Base-by-base conservation (phyloP, 2,329 filamentous ascomycete species). In the Diplodia intermedia region DNA sequence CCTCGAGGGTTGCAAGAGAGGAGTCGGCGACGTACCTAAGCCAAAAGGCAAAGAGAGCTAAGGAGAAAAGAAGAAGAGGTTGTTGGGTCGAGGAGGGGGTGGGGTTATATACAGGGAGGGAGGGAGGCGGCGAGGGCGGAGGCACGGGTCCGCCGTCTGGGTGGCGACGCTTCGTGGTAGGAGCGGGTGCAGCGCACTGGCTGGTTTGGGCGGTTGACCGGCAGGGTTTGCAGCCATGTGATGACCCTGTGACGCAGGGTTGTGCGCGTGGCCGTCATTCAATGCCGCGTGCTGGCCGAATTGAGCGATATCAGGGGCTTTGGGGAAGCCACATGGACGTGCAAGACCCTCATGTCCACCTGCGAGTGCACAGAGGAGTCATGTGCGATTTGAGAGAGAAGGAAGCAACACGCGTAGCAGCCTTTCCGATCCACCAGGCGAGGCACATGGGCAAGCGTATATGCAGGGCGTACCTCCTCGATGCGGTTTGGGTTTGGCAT, bases 41-140 rank as follows among this genome's bases (percentile, higher is more conserved):
- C 55, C 36, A 47, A 47, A 60, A 60, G 55, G 55, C 55, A 60
- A 60, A 60, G 55, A 60, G 55, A 60, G 55, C 55, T 60, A 23
- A 6, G 47, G 55, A 57, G 23, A 20, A 57, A 60, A 55, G 18
- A 26, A 26, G 9, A 26, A 18, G 6, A 4, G 36, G 38, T 43
- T 23, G n/a, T 47, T 47, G n/a, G 36, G 55, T 12, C 38, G 20
- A n/a, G 20, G 36, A 36, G 20, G n/a, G 20, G 20, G 0, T 1
- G 12, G 36, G 38, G 18, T 47, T 60, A 47, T 60, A 60, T 38
- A 23, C 3, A 3, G 23, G 29, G 55, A 33, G 3, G 23, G 33
- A 23, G 18, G 14, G 33, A 43, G 15, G 11, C 4, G 12, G 23
- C 3, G 14, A 1, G 12, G 36, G 11, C n/a, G 15, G 43, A 7